phyloP scores from a whole-genome alignment of 441 rosid genomes.

The Eutrema salsugineum region DNA sequence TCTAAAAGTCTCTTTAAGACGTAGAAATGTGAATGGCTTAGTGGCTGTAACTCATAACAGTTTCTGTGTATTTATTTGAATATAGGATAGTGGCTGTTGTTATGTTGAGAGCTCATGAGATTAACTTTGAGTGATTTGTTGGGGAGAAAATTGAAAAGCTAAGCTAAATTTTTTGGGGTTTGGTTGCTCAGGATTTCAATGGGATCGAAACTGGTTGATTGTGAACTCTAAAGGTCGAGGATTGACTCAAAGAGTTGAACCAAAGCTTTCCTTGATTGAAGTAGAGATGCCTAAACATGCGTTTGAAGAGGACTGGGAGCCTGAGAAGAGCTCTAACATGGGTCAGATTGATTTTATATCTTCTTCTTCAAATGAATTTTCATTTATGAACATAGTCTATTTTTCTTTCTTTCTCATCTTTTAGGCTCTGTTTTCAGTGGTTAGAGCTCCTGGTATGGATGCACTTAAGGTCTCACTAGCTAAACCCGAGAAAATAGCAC shows the following conservation, averaged over 20 bases:
- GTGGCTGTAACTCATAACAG: neutral
- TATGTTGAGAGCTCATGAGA: neutral
- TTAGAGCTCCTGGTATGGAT: conserved; percentile 86
- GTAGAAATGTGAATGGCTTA: neutral
- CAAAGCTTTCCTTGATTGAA: conserved; percentile 77
- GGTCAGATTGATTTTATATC: conserved; percentile 32
- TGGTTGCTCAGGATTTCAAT: conserved; percentile 58
- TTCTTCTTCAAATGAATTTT: neutral
- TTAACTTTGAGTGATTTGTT: neutral
- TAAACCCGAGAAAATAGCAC: conserved; percentile 39
- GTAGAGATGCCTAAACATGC: conserved; percentile 61
- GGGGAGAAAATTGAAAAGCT: neutral
- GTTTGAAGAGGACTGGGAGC: conserved; percentile 58
- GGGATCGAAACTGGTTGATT: conserved; percentile 90
- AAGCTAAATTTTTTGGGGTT: neutral
- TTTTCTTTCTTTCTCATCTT: conserved; percentile 11
- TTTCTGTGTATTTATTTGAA: neutral
- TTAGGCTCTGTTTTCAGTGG: conserved; percentile 36
- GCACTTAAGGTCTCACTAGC: conserved; percentile 57
- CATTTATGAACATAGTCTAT: neutral
- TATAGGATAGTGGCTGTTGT: neutral
- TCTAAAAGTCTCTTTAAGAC: neutral
- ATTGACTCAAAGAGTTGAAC: conserved; percentile 82
- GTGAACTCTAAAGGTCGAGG: conserved; percentile 76
- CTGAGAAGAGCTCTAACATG: conserved; percentile 47